A percentile compares a stretch with the other conserved stretches of the same genome.
phyloP scores from a whole-genome alignment of 208 protist species.

The Crithidia fasciculata region DNA sequence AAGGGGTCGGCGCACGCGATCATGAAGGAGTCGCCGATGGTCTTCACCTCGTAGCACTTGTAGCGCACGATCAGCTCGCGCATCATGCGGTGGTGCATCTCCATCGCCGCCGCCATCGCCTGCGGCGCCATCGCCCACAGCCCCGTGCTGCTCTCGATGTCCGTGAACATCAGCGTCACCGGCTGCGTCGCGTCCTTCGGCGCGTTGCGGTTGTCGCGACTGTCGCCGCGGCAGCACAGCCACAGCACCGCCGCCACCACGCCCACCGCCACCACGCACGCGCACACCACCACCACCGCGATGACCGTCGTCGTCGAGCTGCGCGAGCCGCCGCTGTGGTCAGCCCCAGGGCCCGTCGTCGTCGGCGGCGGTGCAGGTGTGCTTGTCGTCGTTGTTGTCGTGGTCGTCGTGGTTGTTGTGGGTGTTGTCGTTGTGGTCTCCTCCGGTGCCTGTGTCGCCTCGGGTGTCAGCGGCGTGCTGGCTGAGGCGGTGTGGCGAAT shows the following conservation, averaged over 20 bases:
- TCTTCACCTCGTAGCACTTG: slow-evolving; percentile 81
- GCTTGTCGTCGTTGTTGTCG: neutral
- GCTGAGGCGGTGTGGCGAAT: too few relatives aligned
- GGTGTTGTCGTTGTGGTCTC: too few relatives aligned
- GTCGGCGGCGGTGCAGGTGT: neutral
- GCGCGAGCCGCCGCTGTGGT: neutral
- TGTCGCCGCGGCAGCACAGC: slow-evolving; percentile 27
- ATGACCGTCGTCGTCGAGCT: slow-evolving; percentile 4
- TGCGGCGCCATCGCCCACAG: slow-evolving; percentile 57
- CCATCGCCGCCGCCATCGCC: slow-evolving; percentile 51
- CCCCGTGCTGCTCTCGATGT: slow-evolving; percentile 66
- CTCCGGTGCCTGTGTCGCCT: too few relatives aligned
- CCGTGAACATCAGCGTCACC: slow-evolving; percentile 68
- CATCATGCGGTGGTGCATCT: slow-evolving; percentile 58
- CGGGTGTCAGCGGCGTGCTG: too few relatives aligned
- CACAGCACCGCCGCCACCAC: slow-evolving; percentile 17
- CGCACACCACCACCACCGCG: neutral
- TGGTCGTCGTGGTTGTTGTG: neutral
- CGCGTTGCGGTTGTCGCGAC: slow-evolving; percentile 57
- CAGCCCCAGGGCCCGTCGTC: neutral
- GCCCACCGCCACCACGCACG: neutral
- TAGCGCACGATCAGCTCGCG: slow-evolving; percentile 59
- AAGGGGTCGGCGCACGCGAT: slow-evolving; percentile 55
- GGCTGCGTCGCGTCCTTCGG: slow-evolving; percentile 48
- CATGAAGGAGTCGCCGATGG: slow-evolving; percentile 80